phyloP scores from a whole-genome alignment of 495 filamentous ascomycete species.

The Aspergillus ostianus region DNA sequence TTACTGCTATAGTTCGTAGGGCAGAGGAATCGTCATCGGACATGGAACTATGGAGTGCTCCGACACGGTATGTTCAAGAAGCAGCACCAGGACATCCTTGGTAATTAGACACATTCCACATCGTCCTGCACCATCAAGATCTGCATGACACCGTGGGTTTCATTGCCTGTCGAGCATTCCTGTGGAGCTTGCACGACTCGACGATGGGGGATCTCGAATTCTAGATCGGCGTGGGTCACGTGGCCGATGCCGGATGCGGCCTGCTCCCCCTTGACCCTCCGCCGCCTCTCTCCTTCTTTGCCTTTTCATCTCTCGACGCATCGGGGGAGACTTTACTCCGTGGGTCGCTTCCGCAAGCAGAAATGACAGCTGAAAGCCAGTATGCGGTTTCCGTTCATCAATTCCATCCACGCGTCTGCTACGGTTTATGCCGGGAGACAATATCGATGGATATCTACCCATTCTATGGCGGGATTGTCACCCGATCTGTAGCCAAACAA shows the following conservation, averaged over 20 bases:
- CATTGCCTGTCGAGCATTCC: neutral
- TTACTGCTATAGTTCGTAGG: neutral
- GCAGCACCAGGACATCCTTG: neutral
- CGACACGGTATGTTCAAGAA: neutral
- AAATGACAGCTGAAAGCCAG: neutral
- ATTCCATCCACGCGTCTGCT: neutral
- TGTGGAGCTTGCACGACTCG: neutral
- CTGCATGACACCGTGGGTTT: neutral
- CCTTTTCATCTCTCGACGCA: neutral
- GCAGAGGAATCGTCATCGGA: too few species aligned
- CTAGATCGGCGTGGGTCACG: neutral
- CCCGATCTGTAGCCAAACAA: neutral
- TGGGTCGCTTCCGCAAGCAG: neutral
- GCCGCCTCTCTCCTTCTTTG: neutral
- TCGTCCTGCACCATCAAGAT: neutral
- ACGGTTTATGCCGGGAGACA: neutral
- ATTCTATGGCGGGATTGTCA: neutral
- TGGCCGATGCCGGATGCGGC: neutral
- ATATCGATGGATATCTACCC: neutral
- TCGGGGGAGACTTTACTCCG: too few species aligned
- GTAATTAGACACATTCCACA: neutral
- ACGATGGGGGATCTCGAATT: neutral
- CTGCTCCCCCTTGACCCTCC: too few species aligned
- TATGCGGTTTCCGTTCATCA: neutral
- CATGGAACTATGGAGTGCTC: too few species aligned